Percentiles rank a stretch among this genome's conserved stretches.
These are phyloP conservation scores for Aristolochia californica DNA, from an alignment of 164 flowering plant genomes.

Conservation along the genomic window DNA sequence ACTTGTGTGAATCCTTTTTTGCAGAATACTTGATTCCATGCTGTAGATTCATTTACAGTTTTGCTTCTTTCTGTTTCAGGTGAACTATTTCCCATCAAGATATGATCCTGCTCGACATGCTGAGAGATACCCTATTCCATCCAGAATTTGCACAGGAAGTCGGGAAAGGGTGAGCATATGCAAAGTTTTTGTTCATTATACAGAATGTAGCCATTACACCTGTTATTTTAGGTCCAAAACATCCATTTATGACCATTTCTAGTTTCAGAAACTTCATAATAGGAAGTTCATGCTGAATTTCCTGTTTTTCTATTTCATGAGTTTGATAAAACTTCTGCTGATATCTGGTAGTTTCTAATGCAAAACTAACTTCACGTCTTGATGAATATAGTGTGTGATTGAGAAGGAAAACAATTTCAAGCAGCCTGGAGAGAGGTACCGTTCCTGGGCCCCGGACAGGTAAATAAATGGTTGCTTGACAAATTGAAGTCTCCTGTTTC, in stretches of 20 bases:
- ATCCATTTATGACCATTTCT: no score
- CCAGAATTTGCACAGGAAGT: conserved; percentile 36
- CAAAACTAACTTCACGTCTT: no score
- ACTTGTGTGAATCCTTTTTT: no score
- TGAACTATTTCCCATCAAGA: conserved; percentile 97
- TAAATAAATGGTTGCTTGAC: conserved; percentile 7
- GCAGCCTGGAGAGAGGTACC: conserved; percentile 96
- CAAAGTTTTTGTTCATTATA: background rate
- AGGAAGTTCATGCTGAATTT: no score
- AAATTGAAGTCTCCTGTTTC: background rate
- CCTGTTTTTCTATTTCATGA: no score
- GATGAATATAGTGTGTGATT: conserved; percentile 45
- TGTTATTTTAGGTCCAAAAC: no score
- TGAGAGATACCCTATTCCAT: conserved; percentile 68
- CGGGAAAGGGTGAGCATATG: conserved; percentile 75
- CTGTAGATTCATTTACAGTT: no score
- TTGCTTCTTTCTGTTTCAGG: conserved; percentile 22
- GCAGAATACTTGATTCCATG: no score
- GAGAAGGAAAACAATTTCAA: conserved; percentile 94
- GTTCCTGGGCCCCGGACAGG: conserved; percentile 82
- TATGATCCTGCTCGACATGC: conserved; percentile 81
- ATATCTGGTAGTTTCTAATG: no score
- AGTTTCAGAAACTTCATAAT: no score
- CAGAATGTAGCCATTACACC: no score
- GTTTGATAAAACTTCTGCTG: no score